Evolutionary conservation across 176 grass and related monocot genomes (phyloP), one percentile per base, ranked within the genome.

Genomic region (Calamus simplicifolius): DNA sequence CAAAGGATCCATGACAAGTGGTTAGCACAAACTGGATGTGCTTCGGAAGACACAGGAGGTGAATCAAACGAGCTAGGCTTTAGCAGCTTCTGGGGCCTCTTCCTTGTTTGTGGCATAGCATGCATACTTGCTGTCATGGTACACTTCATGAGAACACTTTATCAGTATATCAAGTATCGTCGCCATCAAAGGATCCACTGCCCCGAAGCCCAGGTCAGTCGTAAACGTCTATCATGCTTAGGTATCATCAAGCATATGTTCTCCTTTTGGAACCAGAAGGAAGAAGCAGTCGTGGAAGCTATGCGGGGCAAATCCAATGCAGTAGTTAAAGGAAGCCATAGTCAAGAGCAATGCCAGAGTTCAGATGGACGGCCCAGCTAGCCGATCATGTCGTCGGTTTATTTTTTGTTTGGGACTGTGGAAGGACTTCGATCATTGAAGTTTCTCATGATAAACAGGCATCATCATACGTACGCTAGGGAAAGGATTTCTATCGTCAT

Each of bases 1-100:
- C 87, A 97, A 71, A 61, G 87, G 64, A 97, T 97, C 52, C 84
- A 97, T 48, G 87, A 92, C 81, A 97, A 97, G 75, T 97, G 93
- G 93, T 69, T 97, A 49, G 73, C 27, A 62, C 25, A 51, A 0
- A 70, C 51, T 14, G 67, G 61, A 6, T 97, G 87, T 63, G 50
- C 48, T 10, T 59, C 81, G 31, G 51, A 70, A 68, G 16, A 16
- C 52, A 31, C 2, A 25, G 63, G 59, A 49, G 26, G 75, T 12
- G 69, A 51, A 58, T 27, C 55, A 27, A 78, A 78, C 72, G 62
- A 58, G 19, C 78, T 91, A 27, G 85, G 65, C 59, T 76, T 91
- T 5, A 6, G 57, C 27, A 88, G 81, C 76, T 97, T 97, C 73
- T 82, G 81, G 73, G 93, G 87, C 23, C 87, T 97, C 63, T 97